Percentiles rank a stretch among this genome's conserved stretches.
These are phyloP conservation scores for Ophiostoma tasmaniense DNA, from an alignment of 2,329 filamentous ascomycete genomes.

Conservation along the genomic window DNA sequence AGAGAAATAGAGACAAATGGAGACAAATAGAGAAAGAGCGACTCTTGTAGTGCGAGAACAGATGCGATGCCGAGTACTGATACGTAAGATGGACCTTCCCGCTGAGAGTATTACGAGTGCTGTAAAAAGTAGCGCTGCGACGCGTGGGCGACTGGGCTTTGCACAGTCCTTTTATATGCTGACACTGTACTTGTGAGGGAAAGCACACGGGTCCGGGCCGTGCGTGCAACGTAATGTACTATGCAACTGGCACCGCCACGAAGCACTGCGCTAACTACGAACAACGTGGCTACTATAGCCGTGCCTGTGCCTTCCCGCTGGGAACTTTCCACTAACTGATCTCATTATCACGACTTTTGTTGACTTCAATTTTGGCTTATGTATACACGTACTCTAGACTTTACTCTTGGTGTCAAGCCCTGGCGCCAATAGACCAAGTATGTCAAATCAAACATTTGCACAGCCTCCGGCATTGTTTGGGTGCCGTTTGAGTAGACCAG, in stretches of 20 bases:
- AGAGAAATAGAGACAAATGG: conserved; percentile 2
- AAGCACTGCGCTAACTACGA: not conserved
- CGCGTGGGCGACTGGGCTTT: not conserved
- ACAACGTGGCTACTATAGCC: not conserved
- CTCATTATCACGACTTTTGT: not conserved
- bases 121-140: not conserved
- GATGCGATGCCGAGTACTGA: not conserved
- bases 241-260: not conserved
- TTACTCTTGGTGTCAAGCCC: not conserved
- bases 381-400: not conserved
- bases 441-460: not conserved
- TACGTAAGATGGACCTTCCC: not conserved
- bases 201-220: not conserved
- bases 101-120: not conserved
- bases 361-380: not conserved
- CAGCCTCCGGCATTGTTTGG: not conserved
- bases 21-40: not conserved
- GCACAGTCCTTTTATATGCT: not conserved
- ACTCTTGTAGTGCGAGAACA: not conserved
- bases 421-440: not conserved
- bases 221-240: not conserved
- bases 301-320: not conserved
- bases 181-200: not conserved
- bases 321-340: not conserved
- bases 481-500: not conserved